Evolutionary conservation across 2,329 filamentous ascomycete species (phyloP).

Genomic region (Aspergillus terreus): DNA sequence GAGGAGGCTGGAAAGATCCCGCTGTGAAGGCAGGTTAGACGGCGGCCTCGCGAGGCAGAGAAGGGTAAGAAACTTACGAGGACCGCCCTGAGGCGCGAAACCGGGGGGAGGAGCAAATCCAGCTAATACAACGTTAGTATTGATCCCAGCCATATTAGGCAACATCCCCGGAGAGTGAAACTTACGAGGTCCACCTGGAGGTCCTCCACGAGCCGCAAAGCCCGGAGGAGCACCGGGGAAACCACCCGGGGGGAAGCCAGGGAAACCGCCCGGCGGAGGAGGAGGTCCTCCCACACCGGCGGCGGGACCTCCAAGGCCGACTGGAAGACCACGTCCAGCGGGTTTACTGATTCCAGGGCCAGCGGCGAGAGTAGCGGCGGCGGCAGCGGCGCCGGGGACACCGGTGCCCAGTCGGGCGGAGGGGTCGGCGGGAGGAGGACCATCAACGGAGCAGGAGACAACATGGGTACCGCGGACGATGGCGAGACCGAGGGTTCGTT

Average conservation of each 20-base stretch:
- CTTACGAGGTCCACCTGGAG: constrained; percentile 50
- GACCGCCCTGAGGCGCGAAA: constrained; percentile 43
- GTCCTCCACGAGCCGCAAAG: constrained; percentile 51
- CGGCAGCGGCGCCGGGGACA: constrained; percentile 56
- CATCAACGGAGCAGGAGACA: constrained; percentile 91
- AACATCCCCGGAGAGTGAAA: constrained; percentile 11
- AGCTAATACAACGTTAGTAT: constrained; percentile 26
- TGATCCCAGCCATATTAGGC: background rate
- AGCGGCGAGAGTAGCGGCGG: constrained; percentile 67
- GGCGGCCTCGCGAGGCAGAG: constrained; percentile 5
- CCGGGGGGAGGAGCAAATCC: constrained; percentile 48
- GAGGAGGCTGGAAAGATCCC: constrained; percentile 56
- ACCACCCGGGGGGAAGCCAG: constrained; percentile 49
- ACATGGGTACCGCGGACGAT: constrained; percentile 95
- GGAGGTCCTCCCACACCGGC: constrained; percentile 79
- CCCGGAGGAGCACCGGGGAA: constrained; percentile 51
- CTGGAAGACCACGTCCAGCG: constrained; percentile 77
- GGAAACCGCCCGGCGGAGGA: constrained; percentile 58
- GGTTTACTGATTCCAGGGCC: constrained; percentile 89
- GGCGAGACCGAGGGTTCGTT: constrained; percentile 90
- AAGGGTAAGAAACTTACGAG: constrained; percentile 38
- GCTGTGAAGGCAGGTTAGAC: constrained; percentile 43
- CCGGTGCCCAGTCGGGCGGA: constrained; percentile 80
- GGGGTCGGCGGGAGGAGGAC: constrained; percentile 89
- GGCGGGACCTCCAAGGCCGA: constrained; percentile 84